phyloP scores from a whole-genome alignment of 2,329 filamentous ascomycete genomes.

The Fusarium protoensiforme region DNA sequence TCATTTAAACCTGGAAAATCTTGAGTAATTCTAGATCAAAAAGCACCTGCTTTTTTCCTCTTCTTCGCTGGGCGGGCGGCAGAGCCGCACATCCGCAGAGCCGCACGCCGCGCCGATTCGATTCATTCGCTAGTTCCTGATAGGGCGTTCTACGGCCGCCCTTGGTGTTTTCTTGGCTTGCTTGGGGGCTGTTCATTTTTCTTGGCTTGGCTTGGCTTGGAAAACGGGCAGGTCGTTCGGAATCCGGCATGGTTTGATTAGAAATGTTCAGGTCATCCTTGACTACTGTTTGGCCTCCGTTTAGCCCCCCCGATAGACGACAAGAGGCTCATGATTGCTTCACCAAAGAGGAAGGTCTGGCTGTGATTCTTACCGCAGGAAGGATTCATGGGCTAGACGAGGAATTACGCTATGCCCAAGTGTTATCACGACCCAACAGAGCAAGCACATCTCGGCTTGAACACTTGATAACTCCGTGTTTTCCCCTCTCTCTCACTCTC shows the following conservation, averaged over 20 bases:
- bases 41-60: not conserved
- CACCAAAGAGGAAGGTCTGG: not conserved
- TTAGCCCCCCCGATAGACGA: not conserved
- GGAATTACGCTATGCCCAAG: not conserved
- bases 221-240: slow-evolving; percentile 3
- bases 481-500: not conserved
- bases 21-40: slow-evolving; percentile 4
- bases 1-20: slow-evolving; percentile 12
- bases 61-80: not conserved
- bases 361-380: not conserved
- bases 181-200: not conserved
- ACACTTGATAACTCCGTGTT: not conserved
- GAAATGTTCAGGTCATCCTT: not conserved
- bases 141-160: not conserved
- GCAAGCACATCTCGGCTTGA: not conserved
- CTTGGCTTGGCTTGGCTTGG: not conserved
- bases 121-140: not conserved
- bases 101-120: slow-evolving; percentile 3
- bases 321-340: not conserved
- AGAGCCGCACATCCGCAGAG: slow-evolving; percentile 11
- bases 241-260: slow-evolving; percentile 1
- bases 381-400: not conserved
- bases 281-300: not conserved
- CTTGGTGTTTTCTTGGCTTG: not conserved
- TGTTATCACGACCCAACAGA: not conserved